phyloP scores from a whole-genome alignment of 2,329 filamentous ascomycete genomes.

The Rosellinia necatrix region DNA sequence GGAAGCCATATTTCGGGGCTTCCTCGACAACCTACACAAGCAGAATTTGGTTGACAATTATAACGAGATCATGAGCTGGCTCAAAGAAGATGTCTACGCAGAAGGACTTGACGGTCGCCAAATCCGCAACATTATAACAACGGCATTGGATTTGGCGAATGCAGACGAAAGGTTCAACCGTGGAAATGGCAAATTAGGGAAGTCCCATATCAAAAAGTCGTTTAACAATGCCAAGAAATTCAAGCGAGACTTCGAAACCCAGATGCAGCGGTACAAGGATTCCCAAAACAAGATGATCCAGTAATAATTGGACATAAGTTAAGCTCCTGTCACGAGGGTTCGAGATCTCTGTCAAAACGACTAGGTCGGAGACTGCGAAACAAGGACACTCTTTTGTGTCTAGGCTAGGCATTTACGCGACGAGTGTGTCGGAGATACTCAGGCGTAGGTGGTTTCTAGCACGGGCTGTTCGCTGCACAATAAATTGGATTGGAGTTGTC shows the following conservation, averaged over 20 bases:
- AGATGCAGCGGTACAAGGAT: conserved; percentile 13
- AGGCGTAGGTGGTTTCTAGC: too few relatives aligned
- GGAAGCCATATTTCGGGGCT: neutral
- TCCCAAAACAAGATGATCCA: conserved; percentile 8
- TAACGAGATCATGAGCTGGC: conserved; percentile 2
- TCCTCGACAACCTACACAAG: neutral
- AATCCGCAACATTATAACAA: conserved; percentile 1
- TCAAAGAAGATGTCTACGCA: conserved; percentile 8
- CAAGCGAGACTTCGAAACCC: conserved; percentile 9
- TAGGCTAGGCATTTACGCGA: too few relatives aligned
- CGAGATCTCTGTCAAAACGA: too few relatives aligned
- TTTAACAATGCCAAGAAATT: conserved; percentile 11
- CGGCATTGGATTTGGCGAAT: neutral
- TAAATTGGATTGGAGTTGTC: too few relatives aligned
- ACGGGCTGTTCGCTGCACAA: too few relatives aligned
- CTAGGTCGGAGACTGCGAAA: too few relatives aligned
- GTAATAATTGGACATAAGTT: neutral
- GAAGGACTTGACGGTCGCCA: conserved; percentile 6
- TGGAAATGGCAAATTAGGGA: neutral
- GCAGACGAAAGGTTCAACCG: neutral
- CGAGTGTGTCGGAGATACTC: too few relatives aligned
- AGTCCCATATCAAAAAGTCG: neutral
- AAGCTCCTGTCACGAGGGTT: too few relatives aligned
- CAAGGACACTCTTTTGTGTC: too few relatives aligned
- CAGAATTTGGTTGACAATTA: neutral